phyloP scores from a whole-genome alignment of 176 grass and related monocot genomes.

The Triticum monococcum region DNA sequence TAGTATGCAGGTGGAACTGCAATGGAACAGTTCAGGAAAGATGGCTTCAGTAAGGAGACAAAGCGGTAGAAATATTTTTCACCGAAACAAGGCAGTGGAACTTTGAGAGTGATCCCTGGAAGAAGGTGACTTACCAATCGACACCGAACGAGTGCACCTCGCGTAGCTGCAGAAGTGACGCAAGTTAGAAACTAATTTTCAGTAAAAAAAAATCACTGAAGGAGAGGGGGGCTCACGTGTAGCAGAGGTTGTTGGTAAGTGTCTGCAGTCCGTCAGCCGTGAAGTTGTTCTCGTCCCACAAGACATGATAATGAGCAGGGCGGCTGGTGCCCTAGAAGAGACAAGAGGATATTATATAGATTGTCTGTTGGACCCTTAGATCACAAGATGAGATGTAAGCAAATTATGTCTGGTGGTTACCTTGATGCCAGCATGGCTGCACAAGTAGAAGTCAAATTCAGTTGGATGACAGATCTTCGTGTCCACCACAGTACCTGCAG shows the following conservation, averaged over 20 bases:
- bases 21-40: background rate
- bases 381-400: background rate
- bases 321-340: slow-evolving; percentile 70
- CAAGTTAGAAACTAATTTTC: background rate
- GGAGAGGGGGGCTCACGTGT: slow-evolving; percentile 56
- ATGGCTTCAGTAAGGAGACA: background rate
- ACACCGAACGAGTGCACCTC: slow-evolving; percentile 86
- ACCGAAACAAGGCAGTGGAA: background rate
- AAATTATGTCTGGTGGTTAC: slow-evolving; percentile 4
- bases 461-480: slow-evolving; percentile 91
- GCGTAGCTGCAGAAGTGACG: slow-evolving; percentile 59
- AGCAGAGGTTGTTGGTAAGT: slow-evolving; percentile 90
- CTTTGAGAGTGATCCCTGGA: background rate
- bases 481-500: slow-evolving; percentile 87
- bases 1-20: slow-evolving; percentile 88
- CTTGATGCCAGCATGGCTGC: slow-evolving; percentile 95
- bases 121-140: slow-evolving; percentile 56
- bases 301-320: slow-evolving; percentile 89
- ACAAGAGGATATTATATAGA: background rate
- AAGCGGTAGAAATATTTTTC: background rate
- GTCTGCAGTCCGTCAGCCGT: slow-evolving; percentile 76
- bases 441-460: slow-evolving; percentile 91
- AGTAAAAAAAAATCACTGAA: background rate
- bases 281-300: slow-evolving; percentile 96
- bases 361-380: background rate